Base-by-base conservation (phyloP, 257 asterid genomes). In the Solanum habrochaites region DNA sequence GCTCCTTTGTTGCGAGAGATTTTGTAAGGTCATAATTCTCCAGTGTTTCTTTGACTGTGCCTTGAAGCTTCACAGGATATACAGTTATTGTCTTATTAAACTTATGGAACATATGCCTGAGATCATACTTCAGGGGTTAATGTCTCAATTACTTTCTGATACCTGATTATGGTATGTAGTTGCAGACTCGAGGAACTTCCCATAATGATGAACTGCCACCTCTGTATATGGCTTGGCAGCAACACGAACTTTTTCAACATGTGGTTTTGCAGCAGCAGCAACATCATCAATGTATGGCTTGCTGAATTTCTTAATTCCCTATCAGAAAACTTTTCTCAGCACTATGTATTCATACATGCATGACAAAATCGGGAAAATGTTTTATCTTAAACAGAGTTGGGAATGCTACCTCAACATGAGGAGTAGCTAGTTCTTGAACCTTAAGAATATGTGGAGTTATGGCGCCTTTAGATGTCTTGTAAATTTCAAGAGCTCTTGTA, bases 181-280 rank as follows among this genome's bases (percentile, higher is more conserved):
- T 85, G 99, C 97, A 43, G 94, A 93, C 91, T 94, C 92, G 0
- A 97, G 94, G 90, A 93, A 97, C 87, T 89, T 97, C 90, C 97
- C 91, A 88, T 91, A 97, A 87, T 91, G 92, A 88, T 80, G 93
- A 90, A 93, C 91, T 1, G 88, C 94, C 87, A 94, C 82, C 89
- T 92, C 90, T 14, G 98, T 91, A 40, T 97, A 92, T 23, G 99
- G 99, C 91, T 91, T 92, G 86, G 94, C 31, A 83, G 91, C 47
- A 78, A 89, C 89, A 15, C 88, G 93, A 56, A 94, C 88, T 77
- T 92, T 95, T 64, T 94, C 96, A 86, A 95, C 91, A 89, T 97
- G 98, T 75, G 99, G 99, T 89, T 90, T 93, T 85, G 99, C 89
- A 23, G 94, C 94, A 86, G 96, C 87, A 86, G 98, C 99, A 83